Evolutionary conservation across 176 grass and related monocot genomes (phyloP).

Genomic region (Lolium rigidum): DNA sequence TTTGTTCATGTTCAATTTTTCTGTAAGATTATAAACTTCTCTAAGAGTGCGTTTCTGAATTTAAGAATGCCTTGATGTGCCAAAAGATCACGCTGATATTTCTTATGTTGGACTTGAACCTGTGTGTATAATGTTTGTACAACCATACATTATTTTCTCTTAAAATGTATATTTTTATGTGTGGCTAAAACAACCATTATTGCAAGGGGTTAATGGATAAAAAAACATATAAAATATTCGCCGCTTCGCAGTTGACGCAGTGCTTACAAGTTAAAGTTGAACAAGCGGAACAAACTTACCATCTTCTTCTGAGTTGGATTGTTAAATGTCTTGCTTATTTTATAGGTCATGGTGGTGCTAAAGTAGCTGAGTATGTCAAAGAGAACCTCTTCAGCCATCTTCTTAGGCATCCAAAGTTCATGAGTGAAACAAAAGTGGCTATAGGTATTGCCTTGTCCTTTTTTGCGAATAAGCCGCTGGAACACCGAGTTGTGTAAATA

Average conservation of each 20-base stretch:
- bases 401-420: slow-evolving; percentile 66
- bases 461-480: not conserved
- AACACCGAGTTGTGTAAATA: not conserved
- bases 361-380: slow-evolving; percentile 73
- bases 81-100: slow-evolving; percentile 5
- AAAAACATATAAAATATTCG: not conserved
- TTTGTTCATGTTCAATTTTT: not conserved
- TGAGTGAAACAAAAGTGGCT: slow-evolving; percentile 60
- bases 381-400: slow-evolving; percentile 64
- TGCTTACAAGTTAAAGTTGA: slow-evolving; percentile 22
- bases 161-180: not conserved
- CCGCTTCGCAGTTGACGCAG: not conserved
- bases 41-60: not conserved
- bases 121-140: not conserved
- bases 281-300: not conserved
- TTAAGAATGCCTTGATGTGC: not conserved
- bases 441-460: slow-evolving; percentile 43
- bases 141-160: not conserved
- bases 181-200: not conserved
- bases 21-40: slow-evolving; percentile 17
- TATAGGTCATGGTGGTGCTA: slow-evolving; percentile 71
- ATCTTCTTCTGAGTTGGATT: not conserved
- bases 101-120: slow-evolving; percentile 7
- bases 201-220: slow-evolving; percentile 2
- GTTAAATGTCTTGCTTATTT: slow-evolving; percentile 20